Conservation (phyloP, 139 green algal genomes). For the Tetraselmis striata region DNA sequence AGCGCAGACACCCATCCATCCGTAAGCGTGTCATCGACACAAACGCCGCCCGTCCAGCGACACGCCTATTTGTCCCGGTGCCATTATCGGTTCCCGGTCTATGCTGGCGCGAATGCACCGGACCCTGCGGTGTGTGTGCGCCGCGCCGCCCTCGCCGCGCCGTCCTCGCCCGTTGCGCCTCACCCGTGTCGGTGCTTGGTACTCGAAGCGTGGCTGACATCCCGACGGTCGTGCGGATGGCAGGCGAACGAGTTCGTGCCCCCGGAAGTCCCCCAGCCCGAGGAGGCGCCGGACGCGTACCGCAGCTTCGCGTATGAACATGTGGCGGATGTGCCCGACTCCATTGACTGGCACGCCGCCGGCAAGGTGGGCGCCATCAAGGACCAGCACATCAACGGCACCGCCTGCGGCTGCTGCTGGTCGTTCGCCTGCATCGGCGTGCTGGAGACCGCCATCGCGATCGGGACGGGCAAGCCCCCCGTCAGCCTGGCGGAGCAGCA, state of each 20-base stretch:
- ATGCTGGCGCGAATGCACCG: too few species aligned
- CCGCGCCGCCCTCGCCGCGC: too few species aligned
- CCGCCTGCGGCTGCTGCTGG: slow-evolving; percentile 8
- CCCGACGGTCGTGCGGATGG: too few species aligned
- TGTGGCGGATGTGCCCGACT: neutral
- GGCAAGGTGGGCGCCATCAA: slow-evolving; percentile 8
- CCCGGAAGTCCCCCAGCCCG: neutral
- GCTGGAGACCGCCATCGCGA: neutral
- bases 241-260: neutral
- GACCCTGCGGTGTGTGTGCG: too few species aligned
- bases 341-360: neutral
- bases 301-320: neutral
- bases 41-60: too few species aligned
- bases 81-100: too few species aligned
- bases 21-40: too few species aligned
- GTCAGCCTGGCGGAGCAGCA: slow-evolving; percentile 12
- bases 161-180: too few species aligned
- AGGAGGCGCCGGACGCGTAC: neutral
- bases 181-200: too few species aligned
- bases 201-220: too few species aligned
- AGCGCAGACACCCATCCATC: too few species aligned
- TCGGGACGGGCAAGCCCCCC: neutral
- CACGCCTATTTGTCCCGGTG: too few species aligned
- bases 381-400: slow-evolving; percentile 4
- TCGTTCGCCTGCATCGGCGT: slow-evolving; percentile 4